A percentile compares a stretch with the other conserved stretches of the same genome.
These are phyloP conservation scores for Phytopythium vexans DNA, from an alignment of 352 stramenopile genomes.

Conservation along the genomic window DNA sequence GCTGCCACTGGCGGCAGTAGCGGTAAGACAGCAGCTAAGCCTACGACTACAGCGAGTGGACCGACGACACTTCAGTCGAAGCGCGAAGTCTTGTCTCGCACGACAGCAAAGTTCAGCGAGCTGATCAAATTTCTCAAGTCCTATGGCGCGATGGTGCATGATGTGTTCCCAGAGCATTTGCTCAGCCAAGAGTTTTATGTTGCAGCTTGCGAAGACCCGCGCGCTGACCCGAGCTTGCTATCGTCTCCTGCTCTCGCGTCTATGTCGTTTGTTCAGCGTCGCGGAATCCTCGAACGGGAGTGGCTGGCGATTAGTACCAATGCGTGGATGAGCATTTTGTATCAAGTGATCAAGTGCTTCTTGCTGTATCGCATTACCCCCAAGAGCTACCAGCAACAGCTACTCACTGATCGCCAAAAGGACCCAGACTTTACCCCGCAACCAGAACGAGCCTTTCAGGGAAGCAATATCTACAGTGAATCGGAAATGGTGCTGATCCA, in stretches of 20 bases:
- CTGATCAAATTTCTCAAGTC: conserved; percentile 91
- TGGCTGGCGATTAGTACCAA: conserved; percentile 41
- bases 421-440: conserved; percentile 11
- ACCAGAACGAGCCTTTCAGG: conserved; percentile 30
- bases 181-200: conserved; percentile 82
- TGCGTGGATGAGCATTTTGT: conserved; percentile 87
- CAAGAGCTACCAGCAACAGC: conserved; percentile 64
- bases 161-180: conserved; percentile 79
- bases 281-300: conserved; percentile 50
- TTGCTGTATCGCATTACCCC: conserved; percentile 87
- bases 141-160: conserved; percentile 89
- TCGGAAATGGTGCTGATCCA: conserved; percentile 89
- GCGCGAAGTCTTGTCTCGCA: conserved; percentile 53
- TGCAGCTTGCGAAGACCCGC: conserved; percentile 62
- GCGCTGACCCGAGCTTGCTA: conserved; percentile 41
- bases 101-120: conserved; percentile 75
- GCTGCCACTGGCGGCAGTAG: conserved; percentile 11
- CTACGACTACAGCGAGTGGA: no score
- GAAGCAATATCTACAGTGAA: conserved; percentile 92
- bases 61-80: conserved; percentile 19
- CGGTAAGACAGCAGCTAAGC: neutral
- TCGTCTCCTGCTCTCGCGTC: conserved; percentile 28
- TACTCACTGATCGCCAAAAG: conserved; percentile 4
- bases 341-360: conserved; percentile 93
- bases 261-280: conserved; percentile 55